Conservation (phyloP, 225 moss, liverwort and hornwort species). For the Asterella californica region DNA sequence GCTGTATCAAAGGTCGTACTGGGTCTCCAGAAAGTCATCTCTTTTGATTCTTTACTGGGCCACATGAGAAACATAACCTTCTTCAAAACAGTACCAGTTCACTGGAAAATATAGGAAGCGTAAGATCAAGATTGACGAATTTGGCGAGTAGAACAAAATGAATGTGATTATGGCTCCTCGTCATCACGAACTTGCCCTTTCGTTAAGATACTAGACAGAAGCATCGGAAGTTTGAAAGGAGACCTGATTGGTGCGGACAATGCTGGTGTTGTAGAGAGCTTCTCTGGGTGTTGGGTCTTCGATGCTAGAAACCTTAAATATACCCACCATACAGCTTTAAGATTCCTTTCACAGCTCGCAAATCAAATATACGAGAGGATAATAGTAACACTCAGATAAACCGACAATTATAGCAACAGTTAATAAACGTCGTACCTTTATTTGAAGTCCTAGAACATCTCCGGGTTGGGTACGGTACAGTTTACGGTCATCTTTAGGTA, state of each 20-base stretch:
- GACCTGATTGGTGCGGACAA: constrained; percentile 49
- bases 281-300: constrained; percentile 39
- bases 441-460: constrained; percentile 50
- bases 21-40: too few relatives aligned
- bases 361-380: background rate
- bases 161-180: background rate
- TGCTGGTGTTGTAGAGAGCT: constrained; percentile 42
- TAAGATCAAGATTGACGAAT: background rate
- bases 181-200: background rate
- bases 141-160: too few relatives aligned
- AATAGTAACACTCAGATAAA: too few relatives aligned
- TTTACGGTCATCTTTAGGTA: constrained; percentile 35
- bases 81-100: too few relatives aligned
- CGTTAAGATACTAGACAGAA: background rate
- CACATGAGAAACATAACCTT: too few relatives aligned
- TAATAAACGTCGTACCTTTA: constrained; percentile 30
- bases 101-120: background rate
- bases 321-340: background rate
- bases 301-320: constrained; percentile 36
- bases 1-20: too few relatives aligned
- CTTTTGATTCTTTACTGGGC: too few relatives aligned
- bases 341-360: background rate
- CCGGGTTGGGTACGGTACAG: constrained; percentile 42
- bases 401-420: too few relatives aligned
- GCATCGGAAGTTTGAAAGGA: background rate